phyloP scores from a whole-genome alignment of 129 eudicot species.

The Helichrysum umbraculigerum region DNA sequence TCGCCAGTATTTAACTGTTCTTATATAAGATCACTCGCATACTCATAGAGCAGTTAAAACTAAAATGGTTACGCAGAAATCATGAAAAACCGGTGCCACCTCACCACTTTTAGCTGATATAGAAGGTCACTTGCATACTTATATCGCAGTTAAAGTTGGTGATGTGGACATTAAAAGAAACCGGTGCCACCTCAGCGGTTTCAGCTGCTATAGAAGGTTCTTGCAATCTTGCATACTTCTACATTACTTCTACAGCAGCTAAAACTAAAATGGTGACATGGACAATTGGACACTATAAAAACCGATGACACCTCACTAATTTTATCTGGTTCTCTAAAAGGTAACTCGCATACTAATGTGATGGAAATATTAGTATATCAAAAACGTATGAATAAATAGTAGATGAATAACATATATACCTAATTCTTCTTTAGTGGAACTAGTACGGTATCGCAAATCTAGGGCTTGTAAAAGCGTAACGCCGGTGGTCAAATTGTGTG shows the following conservation, averaged over 20 bases:
- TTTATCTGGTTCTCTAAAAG: too few relatives aligned
- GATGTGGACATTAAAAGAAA: not conserved
- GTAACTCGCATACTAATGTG: too few relatives aligned
- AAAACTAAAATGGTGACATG: too few relatives aligned
- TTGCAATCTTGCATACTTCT: too few relatives aligned
- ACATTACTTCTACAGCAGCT: too few relatives aligned
- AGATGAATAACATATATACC: conserved; percentile 33
- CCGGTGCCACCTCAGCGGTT: not conserved
- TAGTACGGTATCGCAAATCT: conserved; percentile 50
- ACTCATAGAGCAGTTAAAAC: not conserved
- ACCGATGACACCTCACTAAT: too few relatives aligned
- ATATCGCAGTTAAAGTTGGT: not conserved
- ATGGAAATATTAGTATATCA: too few relatives aligned
- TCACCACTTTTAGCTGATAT: not conserved
- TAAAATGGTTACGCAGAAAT: not conserved
- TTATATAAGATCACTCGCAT: not conserved
- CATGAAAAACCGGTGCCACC: not conserved
- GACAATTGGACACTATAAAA: too few relatives aligned
- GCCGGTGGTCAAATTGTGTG: conserved; percentile 61
- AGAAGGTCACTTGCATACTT: not conserved
- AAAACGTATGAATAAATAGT: not conserved
- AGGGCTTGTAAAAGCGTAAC: conserved; percentile 72
- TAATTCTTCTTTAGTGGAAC: conserved; percentile 76
- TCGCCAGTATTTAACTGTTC: not conserved
- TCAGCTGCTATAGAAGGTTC: too few relatives aligned